phyloP scores from a whole-genome alignment of 192 early-diverging fungal genomes.

The Dispira parvispora region DNA sequence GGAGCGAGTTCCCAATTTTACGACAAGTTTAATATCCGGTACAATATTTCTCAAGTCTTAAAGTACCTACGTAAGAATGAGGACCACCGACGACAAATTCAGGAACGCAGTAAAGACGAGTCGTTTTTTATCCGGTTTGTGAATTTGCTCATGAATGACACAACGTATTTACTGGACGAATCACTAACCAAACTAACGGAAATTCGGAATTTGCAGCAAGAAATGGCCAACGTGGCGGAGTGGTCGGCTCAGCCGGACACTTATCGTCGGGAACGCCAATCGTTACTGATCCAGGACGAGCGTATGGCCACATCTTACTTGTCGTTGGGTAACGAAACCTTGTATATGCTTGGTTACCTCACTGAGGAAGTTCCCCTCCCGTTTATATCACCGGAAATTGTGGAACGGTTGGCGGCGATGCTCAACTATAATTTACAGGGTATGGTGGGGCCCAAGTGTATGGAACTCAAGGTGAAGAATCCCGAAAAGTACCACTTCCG shows the following conservation, averaged over 20 bases:
- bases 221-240: slow-evolving; percentile 41
- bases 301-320: slow-evolving; percentile 76
- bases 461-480: slow-evolving; percentile 59
- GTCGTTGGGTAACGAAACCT: slow-evolving; percentile 77
- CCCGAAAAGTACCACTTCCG: slow-evolving; percentile 77
- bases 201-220: slow-evolving; percentile 65
- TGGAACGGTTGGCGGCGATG: slow-evolving; percentile 91
- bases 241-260: slow-evolving; percentile 27
- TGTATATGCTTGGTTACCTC: slow-evolving; percentile 81
- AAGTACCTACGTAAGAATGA: slow-evolving; percentile 60
- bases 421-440: slow-evolving; percentile 83
- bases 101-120: background rate
- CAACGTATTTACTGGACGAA: slow-evolving; percentile 89
- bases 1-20: slow-evolving; percentile 88
- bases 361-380: slow-evolving; percentile 59
- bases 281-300: slow-evolving; percentile 35
- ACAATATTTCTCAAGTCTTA: slow-evolving; percentile 86
- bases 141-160: slow-evolving; percentile 88
- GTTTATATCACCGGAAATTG: slow-evolving; percentile 80
- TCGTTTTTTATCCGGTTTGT: slow-evolving; percentile 72
- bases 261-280: slow-evolving; percentile 42
- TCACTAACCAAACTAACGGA: slow-evolving; percentile 68
- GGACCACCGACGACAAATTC: slow-evolving; percentile 34
- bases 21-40: slow-evolving; percentile 97
- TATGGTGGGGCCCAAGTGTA: slow-evolving; percentile 81